phyloP scores from a whole-genome alignment of 2,329 filamentous ascomycete species.

The Neofusicoccum sp. region DNA sequence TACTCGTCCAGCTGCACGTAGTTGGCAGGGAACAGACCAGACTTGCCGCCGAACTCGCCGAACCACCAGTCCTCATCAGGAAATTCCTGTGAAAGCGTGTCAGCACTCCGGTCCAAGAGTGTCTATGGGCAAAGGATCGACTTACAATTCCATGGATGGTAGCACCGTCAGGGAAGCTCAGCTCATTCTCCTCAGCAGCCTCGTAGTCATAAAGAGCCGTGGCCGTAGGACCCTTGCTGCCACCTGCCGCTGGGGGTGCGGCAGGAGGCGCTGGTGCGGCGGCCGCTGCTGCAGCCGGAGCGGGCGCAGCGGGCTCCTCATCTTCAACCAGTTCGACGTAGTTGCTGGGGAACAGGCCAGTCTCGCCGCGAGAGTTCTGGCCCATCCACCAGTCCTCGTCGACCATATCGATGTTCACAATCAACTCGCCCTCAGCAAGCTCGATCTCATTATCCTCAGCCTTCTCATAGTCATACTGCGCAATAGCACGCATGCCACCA shows the following conservation, averaged over 20 bases:
- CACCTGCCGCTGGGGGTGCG: slow-evolving; percentile 32
- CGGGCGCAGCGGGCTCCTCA: slow-evolving; percentile 41
- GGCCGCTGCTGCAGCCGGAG: slow-evolving; percentile 34
- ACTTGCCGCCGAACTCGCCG: slow-evolving; percentile 74
- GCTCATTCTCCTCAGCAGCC: slow-evolving; percentile 86
- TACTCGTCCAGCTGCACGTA: slow-evolving; percentile 50
- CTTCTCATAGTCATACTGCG: slow-evolving; percentile 96
- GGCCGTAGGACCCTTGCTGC: slow-evolving; percentile 60
- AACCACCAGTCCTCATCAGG: slow-evolving; percentile 99
- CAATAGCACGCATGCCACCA: slow-evolving; percentile 69
- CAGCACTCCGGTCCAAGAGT: neutral
- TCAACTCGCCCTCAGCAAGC: slow-evolving; percentile 79
- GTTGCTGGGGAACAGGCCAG: slow-evolving; percentile 92
- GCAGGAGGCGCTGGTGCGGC: slow-evolving; percentile 30
- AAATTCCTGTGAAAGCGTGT: slow-evolving; percentile 64
- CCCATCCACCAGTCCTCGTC: slow-evolving; percentile 99
- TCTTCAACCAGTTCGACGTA: slow-evolving; percentile 85
- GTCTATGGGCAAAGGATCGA: slow-evolving; percentile 21
- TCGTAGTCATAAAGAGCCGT: slow-evolving; percentile 94
- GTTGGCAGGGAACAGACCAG: slow-evolving; percentile 72
- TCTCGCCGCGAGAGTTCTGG: slow-evolving; percentile 78
- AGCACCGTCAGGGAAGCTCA: slow-evolving; percentile 86
- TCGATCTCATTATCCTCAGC: slow-evolving; percentile 97
- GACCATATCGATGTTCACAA: slow-evolving; percentile 94
- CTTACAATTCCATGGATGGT: slow-evolving; percentile 75